Evolutionary conservation across 177 flowering plant species (phyloP).

Genomic region (Vitis hybrid): DNA sequence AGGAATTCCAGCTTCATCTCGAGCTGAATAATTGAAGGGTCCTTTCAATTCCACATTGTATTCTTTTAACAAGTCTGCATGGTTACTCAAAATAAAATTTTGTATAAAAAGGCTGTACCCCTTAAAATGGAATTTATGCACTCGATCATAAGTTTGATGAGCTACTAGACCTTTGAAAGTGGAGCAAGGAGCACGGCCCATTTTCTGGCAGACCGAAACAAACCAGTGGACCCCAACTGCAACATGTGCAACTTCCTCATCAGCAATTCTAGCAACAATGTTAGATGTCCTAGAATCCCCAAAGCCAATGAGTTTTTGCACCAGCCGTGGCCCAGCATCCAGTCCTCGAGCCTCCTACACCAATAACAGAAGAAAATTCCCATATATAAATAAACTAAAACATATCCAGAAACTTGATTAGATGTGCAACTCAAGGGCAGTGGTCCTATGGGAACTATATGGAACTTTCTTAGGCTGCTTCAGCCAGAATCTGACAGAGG

Average conservation of each 20-base stretch:
- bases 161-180: slow-evolving; percentile 66
- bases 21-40: slow-evolving; percentile 88
- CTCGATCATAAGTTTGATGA: background rate
- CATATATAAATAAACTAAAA: background rate
- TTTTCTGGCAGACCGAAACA: slow-evolving; percentile 68
- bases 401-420: background rate
- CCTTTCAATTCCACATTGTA: slow-evolving; percentile 85
- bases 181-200: slow-evolving; percentile 64
- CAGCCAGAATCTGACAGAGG: too few relatives aligned
- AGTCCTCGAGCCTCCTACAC: slow-evolving; percentile 96
- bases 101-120: background rate
- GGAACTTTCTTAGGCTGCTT: too few relatives aligned
- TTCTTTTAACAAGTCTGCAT: slow-evolving; percentile 67
- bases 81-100: background rate
- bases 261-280: slow-evolving; percentile 81
- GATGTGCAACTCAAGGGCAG: background rate
- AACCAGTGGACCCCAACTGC: slow-evolving; percentile 96
- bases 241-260: slow-evolving; percentile 97
- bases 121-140: background rate
- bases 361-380: background rate
- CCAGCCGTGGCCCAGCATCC: slow-evolving; percentile 98
- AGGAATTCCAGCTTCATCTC: slow-evolving; percentile 93
- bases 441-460: background rate
- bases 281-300: slow-evolving; percentile 78
- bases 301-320: slow-evolving; percentile 76